These are phyloP conservation scores for Triangularia setosa DNA, from an alignment of 2,329 filamentous ascomycete genomes.

Conservation along the genomic window DNA sequence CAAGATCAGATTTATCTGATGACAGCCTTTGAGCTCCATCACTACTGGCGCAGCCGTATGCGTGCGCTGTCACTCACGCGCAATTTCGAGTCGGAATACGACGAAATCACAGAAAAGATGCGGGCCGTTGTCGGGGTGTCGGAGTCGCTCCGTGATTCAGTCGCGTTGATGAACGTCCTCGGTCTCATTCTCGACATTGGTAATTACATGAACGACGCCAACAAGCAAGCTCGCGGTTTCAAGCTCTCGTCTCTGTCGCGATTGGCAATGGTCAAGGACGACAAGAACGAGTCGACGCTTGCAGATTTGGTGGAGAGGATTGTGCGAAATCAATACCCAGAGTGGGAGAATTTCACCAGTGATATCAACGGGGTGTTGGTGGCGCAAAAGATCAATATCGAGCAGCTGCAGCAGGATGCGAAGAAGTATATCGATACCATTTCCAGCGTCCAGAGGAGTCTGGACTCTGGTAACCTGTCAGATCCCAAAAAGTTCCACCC, in stretches of 20 bases:
- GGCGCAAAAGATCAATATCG: conserved; percentile 89
- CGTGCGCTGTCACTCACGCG: conserved; percentile 80
- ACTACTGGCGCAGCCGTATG: conserved; percentile 99
- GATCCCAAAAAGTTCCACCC: conserved; percentile 98
- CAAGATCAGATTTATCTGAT: conserved; percentile 95
- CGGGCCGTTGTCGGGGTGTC: conserved; percentile 82
- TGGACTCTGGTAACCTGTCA: conserved; percentile 90
- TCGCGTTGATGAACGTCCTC: conserved; percentile 91
- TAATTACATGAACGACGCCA: conserved; percentile 99
- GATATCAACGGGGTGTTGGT: conserved; percentile 78
- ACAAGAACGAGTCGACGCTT: conserved; percentile 96
- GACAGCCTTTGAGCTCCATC: conserved; percentile 89
- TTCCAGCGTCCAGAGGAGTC: conserved; percentile 84
- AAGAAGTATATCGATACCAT: conserved; percentile 93
- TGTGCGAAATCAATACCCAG: conserved; percentile 90
- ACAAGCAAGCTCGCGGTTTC: conserved; percentile 97
- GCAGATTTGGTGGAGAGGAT: conserved; percentile 95
- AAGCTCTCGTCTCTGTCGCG: conserved; percentile 92
- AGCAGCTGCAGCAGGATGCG: conserved; percentile 82
- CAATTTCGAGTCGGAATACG: conserved; percentile 83
- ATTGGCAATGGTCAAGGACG: conserved; percentile 96
- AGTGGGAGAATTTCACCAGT: conserved; percentile 84
- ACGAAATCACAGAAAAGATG: conserved; percentile 82
- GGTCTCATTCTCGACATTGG: conserved; percentile 95
- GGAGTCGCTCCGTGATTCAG: conserved; percentile 85